Percentiles rank a stretch among this genome's conserved stretches.
These are phyloP conservation scores for Solanum phureja DNA, from an alignment of 257 asterid species.

Conservation along the genomic window DNA sequence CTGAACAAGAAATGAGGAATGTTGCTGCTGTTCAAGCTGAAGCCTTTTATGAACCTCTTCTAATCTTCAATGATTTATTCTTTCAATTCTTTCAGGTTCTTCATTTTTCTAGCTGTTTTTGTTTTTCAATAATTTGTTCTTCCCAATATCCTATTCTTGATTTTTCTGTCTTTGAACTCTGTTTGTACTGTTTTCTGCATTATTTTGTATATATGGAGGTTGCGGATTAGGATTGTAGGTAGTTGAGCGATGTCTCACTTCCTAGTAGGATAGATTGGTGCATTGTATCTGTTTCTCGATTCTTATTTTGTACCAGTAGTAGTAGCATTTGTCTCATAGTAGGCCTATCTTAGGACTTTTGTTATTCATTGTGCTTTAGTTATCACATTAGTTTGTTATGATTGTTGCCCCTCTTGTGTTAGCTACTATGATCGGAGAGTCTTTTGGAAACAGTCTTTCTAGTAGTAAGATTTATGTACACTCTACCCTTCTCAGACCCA, in stretches of 20 bases:
- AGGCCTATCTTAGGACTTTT: accelerated
- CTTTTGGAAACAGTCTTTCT: background rate
- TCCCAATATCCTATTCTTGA: background rate
- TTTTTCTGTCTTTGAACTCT: background rate
- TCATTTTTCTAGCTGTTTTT: background rate
- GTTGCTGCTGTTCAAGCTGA: slow-evolving; percentile 85
- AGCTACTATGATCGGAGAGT: background rate
- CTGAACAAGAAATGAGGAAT: slow-evolving; percentile 49
- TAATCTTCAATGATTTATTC: slow-evolving; percentile 49
- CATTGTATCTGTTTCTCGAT: too few relatives aligned
- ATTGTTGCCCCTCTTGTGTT: background rate
- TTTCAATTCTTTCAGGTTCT: slow-evolving; percentile 66
- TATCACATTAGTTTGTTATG: background rate
- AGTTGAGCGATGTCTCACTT: background rate
- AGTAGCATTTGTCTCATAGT: background rate
- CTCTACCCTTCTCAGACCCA: background rate
- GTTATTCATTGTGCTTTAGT: background rate
- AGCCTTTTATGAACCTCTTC: slow-evolving; percentile 70
- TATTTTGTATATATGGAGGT: background rate
- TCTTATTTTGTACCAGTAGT: background rate
- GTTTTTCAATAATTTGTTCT: background rate
- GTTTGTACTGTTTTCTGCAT: background rate
- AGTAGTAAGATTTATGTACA: background rate
- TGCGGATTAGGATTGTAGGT: background rate
- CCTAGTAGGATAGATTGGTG: background rate